Evolutionary conservation across 2,329 filamentous ascomycete species (phyloP), one percentile per base, ranked within the genome.

Genomic region (Xylariaceae sp.): DNA sequence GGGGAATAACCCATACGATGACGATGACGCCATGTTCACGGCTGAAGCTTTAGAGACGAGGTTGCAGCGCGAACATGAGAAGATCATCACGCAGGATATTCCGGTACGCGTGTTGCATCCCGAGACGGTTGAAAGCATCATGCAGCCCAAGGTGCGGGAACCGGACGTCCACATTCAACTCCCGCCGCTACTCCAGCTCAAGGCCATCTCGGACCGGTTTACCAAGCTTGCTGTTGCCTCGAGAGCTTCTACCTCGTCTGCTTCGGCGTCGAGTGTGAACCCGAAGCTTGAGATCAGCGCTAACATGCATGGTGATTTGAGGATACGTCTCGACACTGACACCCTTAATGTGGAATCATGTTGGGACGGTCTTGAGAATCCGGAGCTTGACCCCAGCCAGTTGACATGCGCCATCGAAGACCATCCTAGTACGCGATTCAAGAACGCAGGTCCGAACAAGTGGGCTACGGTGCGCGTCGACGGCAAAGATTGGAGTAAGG

Each of bases 121-220:
- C 1, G 85, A 88, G 55, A 88, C 85, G 0, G 91, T 97, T n/a
- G 89, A 94, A 69, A 89, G 87, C n/a, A 86, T 97, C 63, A 91
- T 96, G 77, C 93, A 99, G 76, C 94, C 94, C 11, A 86, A 87
- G 62, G 91, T 92, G 60, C 87, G 90, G 60, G 92, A 96, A 68
- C 91, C 93, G 45, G 94, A 97, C 69, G 92, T 97, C 2, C 89
- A 97, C 75, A 96, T 99, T 70, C 86, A 92, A 56, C 81, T 99
- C 2, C 94, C 94, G 0, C 88, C 90, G 4, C 78, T 99, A 3
- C 80, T 92, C 48, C 92, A 97, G 70, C 81, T 99, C 60, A 97
- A 97, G 72, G 88, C 88, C 64, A 94, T 99, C 63, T 96, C 91
- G 3, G 94, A 99, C 73, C 87, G 94, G 56, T 97, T 97, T 75